These are phyloP conservation scores for Vachellia pachyceras DNA, from an alignment of 306 rosid species.

Conservation along the genomic window DNA sequence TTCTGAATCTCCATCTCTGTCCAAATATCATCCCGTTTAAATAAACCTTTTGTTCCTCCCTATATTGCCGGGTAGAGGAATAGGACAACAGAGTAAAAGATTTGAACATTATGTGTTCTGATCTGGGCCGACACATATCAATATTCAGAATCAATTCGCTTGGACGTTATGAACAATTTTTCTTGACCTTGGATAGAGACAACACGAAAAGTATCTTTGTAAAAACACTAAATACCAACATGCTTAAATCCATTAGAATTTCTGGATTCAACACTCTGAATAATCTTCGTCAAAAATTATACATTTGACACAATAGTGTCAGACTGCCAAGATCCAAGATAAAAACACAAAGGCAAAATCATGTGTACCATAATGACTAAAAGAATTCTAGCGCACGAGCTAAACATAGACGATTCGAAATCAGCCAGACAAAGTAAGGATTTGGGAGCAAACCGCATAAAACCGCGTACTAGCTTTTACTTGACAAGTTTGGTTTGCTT, in stretches of 20 bases:
- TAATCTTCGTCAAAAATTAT: not conserved
- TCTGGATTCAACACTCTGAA: not conserved
- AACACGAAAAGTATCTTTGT: not conserved
- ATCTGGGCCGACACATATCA: not conserved
- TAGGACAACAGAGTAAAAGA: not conserved
- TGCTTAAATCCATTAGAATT: not conserved
- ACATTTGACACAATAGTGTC: not conserved
- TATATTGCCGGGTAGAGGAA: not conserved
- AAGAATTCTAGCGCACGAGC: not conserved
- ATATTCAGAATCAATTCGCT: too few relatives aligned
- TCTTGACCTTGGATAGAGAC: slow-evolving; percentile 12
- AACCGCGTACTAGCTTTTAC: too few relatives aligned
- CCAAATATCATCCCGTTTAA: too few relatives aligned
- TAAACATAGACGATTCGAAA: too few relatives aligned
- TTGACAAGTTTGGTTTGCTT: too few relatives aligned
- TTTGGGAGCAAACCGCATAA: too few relatives aligned
- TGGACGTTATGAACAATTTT: slow-evolving; percentile 3
- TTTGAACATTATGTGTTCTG: not conserved
- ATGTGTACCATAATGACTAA: too few relatives aligned
- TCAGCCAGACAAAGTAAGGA: too few relatives aligned
- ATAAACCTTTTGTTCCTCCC: not conserved
- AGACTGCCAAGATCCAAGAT: not conserved
- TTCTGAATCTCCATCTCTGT: too few relatives aligned
- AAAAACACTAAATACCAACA: not conserved
- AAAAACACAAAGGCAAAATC: too few relatives aligned